Conservation (phyloP, 495 filamentous ascomycete species). For the Viridothelium virens region DNA sequence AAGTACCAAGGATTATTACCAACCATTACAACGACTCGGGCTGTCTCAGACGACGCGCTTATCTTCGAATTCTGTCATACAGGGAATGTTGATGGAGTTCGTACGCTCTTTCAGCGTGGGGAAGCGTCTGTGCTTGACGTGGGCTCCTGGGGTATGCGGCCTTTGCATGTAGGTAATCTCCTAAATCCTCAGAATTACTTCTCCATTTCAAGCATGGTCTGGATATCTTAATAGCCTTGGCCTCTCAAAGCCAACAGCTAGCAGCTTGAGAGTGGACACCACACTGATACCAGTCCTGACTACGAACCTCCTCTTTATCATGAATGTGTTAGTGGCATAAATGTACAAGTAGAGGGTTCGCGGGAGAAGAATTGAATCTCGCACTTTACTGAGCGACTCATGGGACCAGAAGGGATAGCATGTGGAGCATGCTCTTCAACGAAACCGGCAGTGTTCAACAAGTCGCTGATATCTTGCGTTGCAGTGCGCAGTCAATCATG, state of each 20-base stretch:
- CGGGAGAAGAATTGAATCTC: constrained; percentile 5
- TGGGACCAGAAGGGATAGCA: neutral
- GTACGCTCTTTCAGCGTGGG: constrained; percentile 19
- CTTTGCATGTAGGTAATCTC: constrained; percentile 11
- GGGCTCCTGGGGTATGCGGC: constrained; percentile 5
- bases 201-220: neutral
- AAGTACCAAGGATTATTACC: constrained; percentile 3
- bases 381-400: constrained; percentile 4
- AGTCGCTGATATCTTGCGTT: constrained; percentile 7
- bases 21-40: constrained; percentile 11
- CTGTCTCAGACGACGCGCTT: constrained; percentile 14
- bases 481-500: constrained; percentile 8
- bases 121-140: constrained; percentile 19
- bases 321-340: neutral
- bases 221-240: constrained; percentile 9
- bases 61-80: constrained; percentile 24
- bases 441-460: neutral
- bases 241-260: constrained; percentile 6
- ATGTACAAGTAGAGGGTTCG: neutral
- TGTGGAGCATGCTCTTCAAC: constrained; percentile 8
- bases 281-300: neutral
- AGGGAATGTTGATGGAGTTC: constrained; percentile 22
- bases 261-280: neutral
- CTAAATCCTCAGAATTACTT: constrained; percentile 6
- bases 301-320: neutral